These are phyloP conservation scores for Trichoderma oligosporum DNA, from an alignment of 2,329 filamentous ascomycete species.

Conservation along the genomic window DNA sequence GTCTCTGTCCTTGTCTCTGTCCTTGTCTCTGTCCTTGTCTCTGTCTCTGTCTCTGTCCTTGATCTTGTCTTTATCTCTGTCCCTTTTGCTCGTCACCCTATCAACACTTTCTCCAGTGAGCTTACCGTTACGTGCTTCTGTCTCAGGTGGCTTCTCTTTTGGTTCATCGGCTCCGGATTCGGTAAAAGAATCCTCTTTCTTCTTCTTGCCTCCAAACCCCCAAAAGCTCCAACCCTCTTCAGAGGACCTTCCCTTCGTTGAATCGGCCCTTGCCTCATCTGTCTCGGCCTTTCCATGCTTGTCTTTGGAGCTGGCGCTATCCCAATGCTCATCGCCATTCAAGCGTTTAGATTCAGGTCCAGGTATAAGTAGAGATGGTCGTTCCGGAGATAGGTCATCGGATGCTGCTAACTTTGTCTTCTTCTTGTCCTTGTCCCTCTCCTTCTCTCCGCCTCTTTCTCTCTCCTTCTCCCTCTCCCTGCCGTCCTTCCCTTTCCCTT, in stretches of 20 bases:
- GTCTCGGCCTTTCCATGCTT: background rate
- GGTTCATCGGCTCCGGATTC: conserved; percentile 1
- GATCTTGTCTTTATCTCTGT: background rate
- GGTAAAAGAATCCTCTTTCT: conserved; percentile 8
- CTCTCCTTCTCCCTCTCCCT: conserved; percentile 31
- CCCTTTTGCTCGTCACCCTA: background rate
- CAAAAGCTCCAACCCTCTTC: conserved; percentile 29
- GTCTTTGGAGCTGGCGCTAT: background rate
- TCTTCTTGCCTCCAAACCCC: conserved; percentile 24
- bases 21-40: conserved; percentile 16
- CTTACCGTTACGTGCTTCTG: background rate
- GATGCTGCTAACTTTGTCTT: background rate
- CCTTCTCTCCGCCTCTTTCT: conserved; percentile 26
- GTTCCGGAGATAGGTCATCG: background rate
- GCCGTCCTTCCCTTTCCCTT: conserved; percentile 1
- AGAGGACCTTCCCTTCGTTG: conserved; percentile 23
- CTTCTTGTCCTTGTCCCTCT: conserved; percentile 27
- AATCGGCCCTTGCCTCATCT: background rate
- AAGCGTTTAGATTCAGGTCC: background rate
- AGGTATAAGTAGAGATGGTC: background rate
- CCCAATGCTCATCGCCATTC: conserved; percentile 24
- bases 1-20: background rate
- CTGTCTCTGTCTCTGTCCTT: conserved; percentile 8
- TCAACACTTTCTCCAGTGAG: conserved; percentile 2
- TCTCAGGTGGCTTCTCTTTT: background rate